Evolutionary conservation across 2,329 filamentous ascomycete species (phyloP).

Genomic region (Trichoderma atrobrunneum): DNA sequence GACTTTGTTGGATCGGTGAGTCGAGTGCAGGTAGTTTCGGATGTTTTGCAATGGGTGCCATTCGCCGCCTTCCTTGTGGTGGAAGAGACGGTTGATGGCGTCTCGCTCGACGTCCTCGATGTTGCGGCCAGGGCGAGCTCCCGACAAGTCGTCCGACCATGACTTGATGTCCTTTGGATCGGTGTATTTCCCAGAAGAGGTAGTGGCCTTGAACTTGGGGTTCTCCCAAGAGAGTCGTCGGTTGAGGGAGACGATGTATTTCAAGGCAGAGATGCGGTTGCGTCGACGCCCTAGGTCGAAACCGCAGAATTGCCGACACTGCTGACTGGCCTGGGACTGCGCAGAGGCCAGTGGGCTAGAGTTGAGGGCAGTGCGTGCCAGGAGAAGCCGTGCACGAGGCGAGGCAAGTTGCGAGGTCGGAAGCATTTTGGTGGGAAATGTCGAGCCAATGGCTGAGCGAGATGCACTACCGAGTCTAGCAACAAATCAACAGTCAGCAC

Average conservation of each 20-base stretch:
- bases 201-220: conserved; percentile 16
- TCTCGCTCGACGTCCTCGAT: conserved; percentile 46
- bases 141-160: conserved; percentile 37
- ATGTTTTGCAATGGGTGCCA: conserved; percentile 34
- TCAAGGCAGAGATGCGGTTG: conserved; percentile 43
- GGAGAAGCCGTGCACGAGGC: conserved; percentile 29
- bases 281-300: conserved; percentile 41
- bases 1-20: conserved; percentile 22
- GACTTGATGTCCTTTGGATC: conserved; percentile 36
- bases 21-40: conserved; percentile 33
- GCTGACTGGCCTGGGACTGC: conserved; percentile 23
- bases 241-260: conserved; percentile 45
- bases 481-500: conserved; percentile 5
- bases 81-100: conserved; percentile 43
- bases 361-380: conserved; percentile 15
- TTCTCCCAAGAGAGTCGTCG: conserved; percentile 48
- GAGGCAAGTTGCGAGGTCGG: conserved; percentile 28
- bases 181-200: conserved; percentile 34
- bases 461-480: conserved; percentile 17
- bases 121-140: conserved; percentile 40
- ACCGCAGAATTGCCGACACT: conserved; percentile 44
- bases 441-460: background rate
- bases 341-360: background rate
- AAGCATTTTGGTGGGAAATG: conserved; percentile 27
- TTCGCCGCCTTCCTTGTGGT: conserved; percentile 28